Conservation (phyloP, 2,329 filamentous ascomycete genomes). For the Gnomoniopsis smithogilvyi region DNA sequence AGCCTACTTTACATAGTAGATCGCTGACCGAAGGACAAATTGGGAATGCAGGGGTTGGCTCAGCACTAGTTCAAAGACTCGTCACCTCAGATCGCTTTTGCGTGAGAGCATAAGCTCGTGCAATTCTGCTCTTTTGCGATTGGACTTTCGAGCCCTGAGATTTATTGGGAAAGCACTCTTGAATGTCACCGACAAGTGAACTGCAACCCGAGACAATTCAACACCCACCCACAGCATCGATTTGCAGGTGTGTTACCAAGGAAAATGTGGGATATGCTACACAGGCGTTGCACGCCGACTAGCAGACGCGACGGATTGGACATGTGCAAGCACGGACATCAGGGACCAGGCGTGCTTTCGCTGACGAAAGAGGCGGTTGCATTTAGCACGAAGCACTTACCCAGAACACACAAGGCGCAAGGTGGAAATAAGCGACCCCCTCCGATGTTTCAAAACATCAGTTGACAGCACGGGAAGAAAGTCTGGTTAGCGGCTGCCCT, state of each 20-base stretch:
- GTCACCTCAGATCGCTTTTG: background rate
- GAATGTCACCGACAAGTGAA: background rate
- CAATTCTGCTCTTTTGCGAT: background rate
- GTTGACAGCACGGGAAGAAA: background rate
- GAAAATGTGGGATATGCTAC: conserved; percentile 9
- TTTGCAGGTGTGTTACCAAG: background rate
- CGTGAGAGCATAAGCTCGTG: background rate
- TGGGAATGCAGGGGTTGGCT: background rate
- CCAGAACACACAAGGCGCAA: conserved; percentile 5
- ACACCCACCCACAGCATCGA: background rate
- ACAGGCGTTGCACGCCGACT: background rate
- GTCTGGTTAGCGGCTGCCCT: conserved; percentile 1
- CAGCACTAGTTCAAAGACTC: background rate
- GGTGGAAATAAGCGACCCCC: conserved; percentile 9
- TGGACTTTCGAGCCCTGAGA: background rate
- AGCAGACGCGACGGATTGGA: background rate
- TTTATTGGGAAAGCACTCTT: background rate
- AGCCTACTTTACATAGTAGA: background rate
- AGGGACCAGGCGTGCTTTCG: background rate
- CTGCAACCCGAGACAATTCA: background rate
- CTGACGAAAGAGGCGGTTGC: background rate
- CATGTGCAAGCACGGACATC: background rate
- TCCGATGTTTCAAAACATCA: conserved; percentile 12
- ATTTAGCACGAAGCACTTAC: conserved; percentile 9
- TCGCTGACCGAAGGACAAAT: conserved; percentile 16